A percentile compares a stretch with the other conserved stretches of the same genome.
These are phyloP conservation scores for Lichtheimia ramosa DNA, from an alignment of 371 early-diverging fungal species.

Conservation along the genomic window DNA sequence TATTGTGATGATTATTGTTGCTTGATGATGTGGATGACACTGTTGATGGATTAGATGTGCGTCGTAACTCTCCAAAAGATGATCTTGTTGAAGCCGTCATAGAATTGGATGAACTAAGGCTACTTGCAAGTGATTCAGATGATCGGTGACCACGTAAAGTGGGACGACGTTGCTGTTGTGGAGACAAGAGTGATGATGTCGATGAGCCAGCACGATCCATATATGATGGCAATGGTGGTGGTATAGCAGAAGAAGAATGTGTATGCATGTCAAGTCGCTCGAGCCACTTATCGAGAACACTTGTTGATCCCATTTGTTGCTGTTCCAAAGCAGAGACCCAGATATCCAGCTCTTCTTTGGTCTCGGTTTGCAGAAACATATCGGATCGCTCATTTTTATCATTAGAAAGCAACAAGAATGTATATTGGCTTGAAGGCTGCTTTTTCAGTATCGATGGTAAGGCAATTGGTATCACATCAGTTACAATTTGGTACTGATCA, in stretches of 20 bases:
- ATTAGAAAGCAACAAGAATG: conserved; percentile 33
- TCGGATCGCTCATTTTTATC: conserved; percentile 34
- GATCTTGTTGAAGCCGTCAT: conserved; percentile 9
- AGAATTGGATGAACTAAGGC: conserved; percentile 7
- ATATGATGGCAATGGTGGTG: conserved; percentile 1
- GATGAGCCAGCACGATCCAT: background rate
- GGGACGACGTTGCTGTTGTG: background rate
- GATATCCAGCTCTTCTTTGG: conserved; percentile 16
- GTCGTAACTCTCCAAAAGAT: conserved; percentile 13
- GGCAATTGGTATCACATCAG: conserved; percentile 15
- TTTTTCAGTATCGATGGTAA: conserved; percentile 11
- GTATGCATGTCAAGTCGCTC: conserved; percentile 30
- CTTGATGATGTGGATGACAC: background rate
- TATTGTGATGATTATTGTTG: conserved; percentile 1
- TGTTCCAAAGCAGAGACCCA: conserved; percentile 30
- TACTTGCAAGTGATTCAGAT: conserved; percentile 16
- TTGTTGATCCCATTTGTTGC: conserved; percentile 23
- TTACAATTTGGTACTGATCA: conserved; percentile 28
- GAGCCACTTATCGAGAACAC: conserved; percentile 48
- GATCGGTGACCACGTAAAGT: conserved; percentile 14
- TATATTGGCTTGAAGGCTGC: conserved; percentile 16
- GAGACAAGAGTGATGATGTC: conserved; percentile 4
- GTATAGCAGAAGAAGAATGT: background rate
- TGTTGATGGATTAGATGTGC: conserved; percentile 12
- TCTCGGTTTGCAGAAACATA: conserved; percentile 36